These are phyloP conservation scores for Blastocystis sp. DNA, from an alignment of 352 stramenopile species.

Conservation along the genomic window DNA sequence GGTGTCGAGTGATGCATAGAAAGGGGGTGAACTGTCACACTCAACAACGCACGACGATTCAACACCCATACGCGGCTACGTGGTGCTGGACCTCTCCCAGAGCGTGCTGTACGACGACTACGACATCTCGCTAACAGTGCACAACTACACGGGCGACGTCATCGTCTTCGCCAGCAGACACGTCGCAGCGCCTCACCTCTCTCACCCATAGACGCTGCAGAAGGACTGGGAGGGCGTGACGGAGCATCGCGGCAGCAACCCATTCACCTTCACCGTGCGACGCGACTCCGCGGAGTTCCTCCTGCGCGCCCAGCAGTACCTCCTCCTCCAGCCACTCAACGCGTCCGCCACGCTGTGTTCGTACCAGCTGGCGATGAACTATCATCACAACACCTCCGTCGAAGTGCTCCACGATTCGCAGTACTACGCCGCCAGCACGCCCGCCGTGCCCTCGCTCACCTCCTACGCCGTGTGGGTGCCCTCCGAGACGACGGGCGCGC, in stretches of 20 bases:
- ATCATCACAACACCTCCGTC: not conserved
- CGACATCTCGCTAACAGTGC: not conserved
- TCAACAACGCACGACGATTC: not conserved
- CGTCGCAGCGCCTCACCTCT: not conserved
- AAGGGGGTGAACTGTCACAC: not conserved
- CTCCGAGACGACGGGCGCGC: not conserved
- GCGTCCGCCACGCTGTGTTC: too few relatives aligned
- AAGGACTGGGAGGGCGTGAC: not conserved
- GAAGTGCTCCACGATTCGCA: not conserved
- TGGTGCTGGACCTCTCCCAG: not conserved
- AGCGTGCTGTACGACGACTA: not conserved
- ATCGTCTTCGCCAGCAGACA: not conserved
- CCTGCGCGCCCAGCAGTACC: not conserved
- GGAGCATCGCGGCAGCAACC: not conserved
- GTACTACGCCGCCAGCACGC: not conserved
- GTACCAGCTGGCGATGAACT: not conserved
- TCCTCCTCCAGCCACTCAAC: not conserved
- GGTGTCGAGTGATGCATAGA: too few relatives aligned
- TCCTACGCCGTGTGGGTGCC: slow-evolving; percentile 52
- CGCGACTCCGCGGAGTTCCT: not conserved
- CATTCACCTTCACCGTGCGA: not conserved
- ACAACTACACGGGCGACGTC: not conserved
- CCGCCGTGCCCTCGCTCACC: not conserved
- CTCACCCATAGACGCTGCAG: not conserved
- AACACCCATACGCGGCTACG: not conserved